Evolutionary conservation across 257 asterid species (phyloP), one percentile per base, ranked within the genome.

Genomic region (Solanum phureja): DNA sequence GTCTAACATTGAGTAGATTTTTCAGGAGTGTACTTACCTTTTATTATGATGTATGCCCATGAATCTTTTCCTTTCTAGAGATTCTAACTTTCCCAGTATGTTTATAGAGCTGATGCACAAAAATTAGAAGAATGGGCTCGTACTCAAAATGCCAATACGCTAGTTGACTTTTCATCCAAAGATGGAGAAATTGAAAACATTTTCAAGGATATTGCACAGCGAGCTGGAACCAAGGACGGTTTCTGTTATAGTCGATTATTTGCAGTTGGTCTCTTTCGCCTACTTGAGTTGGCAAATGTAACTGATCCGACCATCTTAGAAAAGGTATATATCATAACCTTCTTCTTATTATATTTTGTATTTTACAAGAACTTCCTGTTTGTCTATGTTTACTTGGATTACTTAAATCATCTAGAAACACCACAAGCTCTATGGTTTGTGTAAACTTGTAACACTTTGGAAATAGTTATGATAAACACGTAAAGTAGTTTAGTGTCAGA

Each of bases 61-160:
- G 3, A 82, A 82, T 82, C 14, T 11, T 82, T 31, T 49, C 86
- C 68, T 66, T 38, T 68, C 42, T 46, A 38, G 19, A 68, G 87
- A 24, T 68, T 46, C 38, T 85, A 64, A 64, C 40, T 31, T 71
- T 85, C 82, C 18, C 6, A 24, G 14, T 66, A 85, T 73, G 37
- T 37, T 35, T 81, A 29, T 27, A 95, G 98, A 92, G 92, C 87
- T 86, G 99, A 97, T 91, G 98, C 98, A 38, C 94, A 93, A 90
- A 95, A 95, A 88, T 86, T 97, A 79, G 99, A 97, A 92, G 99
- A 93, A 74, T 97, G 99, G 99, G 97, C 98, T 7, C 90, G 96
- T 72, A 85, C 93, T 74, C 98, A 95, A 88, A 92, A 94, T 34
- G 85, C 96, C 66, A 91, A 87, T 88, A 90, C 97, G 14, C 93